phyloP scores from a whole-genome alignment of 371 early-diverging fungal species.

The Mucor irregularis region DNA sequence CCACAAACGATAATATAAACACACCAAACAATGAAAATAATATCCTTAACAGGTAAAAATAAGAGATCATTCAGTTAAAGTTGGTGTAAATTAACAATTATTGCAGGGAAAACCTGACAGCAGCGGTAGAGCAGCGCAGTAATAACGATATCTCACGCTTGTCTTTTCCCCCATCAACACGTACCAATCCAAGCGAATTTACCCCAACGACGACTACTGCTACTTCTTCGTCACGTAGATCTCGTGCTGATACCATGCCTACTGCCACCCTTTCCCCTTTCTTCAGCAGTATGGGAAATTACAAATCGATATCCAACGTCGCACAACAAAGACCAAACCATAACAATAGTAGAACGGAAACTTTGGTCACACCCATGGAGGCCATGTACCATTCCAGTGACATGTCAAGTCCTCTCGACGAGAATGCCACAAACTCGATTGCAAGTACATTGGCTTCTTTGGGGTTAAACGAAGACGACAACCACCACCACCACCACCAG shows the following conservation, averaged over 20 bases:
- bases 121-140: no score
- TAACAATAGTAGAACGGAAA: neutral
- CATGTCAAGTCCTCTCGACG: conserved; percentile 21
- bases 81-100: no score
- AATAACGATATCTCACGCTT: conserved; percentile 4
- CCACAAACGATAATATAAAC: neutral
- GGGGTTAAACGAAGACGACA: conserved; percentile 39
- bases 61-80: no score
- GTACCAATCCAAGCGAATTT: neutral
- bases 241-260: conserved; percentile 53
- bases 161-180: conserved; percentile 1
- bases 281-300: neutral
- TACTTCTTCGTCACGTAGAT: conserved; percentile 16
- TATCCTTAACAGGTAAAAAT: neutral
- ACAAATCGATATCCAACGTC: neutral
- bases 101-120: no score
- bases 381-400: neutral
- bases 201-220: no score
- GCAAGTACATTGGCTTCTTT: conserved; percentile 51
- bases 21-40: neutral
- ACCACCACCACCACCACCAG: neutral
- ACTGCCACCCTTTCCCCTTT: conserved; percentile 8
- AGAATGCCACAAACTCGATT: conserved; percentile 33
- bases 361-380: neutral
- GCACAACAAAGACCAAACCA: conserved; percentile 17